Evolutionary conservation across 306 rosid genomes (phyloP), one percentile per base, ranked within the genome.

Genomic region (Begonia loranthoides): DNA sequence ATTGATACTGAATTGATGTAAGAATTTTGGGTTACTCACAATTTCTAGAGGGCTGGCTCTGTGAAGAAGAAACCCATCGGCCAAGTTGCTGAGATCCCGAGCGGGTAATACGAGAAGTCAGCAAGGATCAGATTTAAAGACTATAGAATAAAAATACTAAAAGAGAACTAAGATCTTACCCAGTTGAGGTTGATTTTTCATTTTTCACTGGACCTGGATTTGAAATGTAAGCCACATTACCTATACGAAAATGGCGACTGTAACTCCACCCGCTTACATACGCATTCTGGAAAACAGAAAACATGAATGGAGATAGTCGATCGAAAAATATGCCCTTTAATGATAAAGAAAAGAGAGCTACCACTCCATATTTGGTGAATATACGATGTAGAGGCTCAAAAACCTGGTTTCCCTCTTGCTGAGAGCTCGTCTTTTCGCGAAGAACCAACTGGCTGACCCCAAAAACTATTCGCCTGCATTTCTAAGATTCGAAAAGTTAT

Each of bases 21-120:
- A 62, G n/a, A 34, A 50, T 46, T 52, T 10, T 39, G 43, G 46
- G 63, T 45, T 16, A 64, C 84, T 33, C 67, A 77, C 89, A 56
- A 74, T 57, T 61, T 77, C 73, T 36, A 66, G 28, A 0, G 84
- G 19, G 77, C 71, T 57, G 59, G 78, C 72, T 70, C 64, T 68
- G 49, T 74, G 82, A 53, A 77, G 85, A 46, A 81, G 77, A 70
- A 81, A 74, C 11, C 73, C 79, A 58, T 74, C 67, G n/a, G 54
- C 51, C 60, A 61, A 34, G 10, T 72, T 73, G 44, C 79, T 72
- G 58, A 8, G 36, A 60, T 52, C 7, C 47, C 47, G 6, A 43
- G 47, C 14, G n/a, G n/a, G n/a, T n/a, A n/a, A n/a, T n/a, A n/a
- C n/a, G 55, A 45, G 22, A 56, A 39, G 19, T 7, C 55, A 45